These are phyloP conservation scores for Lumnitzera racemosa DNA, from an alignment of 345 rosid genomes.

Conservation along the genomic window DNA sequence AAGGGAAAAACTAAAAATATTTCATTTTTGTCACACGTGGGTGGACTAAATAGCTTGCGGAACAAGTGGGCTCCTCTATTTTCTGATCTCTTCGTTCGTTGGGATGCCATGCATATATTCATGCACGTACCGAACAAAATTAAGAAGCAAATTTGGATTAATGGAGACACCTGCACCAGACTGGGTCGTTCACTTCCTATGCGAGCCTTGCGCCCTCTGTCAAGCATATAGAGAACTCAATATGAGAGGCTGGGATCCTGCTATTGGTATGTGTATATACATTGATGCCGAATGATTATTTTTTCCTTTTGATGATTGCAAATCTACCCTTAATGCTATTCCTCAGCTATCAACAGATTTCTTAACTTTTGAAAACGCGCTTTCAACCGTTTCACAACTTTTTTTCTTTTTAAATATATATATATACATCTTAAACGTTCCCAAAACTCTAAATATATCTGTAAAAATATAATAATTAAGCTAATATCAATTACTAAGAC, in stretches of 20 bases:
- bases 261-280: slow-evolving; percentile 31
- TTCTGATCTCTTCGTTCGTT: slow-evolving; percentile 17
- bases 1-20: neutral
- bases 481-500: too few species aligned
- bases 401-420: too few species aligned
- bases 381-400: too few species aligned
- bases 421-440: too few species aligned
- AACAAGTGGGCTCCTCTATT: slow-evolving; percentile 42
- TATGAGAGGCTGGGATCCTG: slow-evolving; percentile 52
- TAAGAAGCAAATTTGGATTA: slow-evolving; percentile 48
- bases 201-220: slow-evolving; percentile 68
- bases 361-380: too few species aligned
- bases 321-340: too few species aligned
- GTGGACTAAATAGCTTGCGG: slow-evolving; percentile 31
- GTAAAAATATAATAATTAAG: too few species aligned
- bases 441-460: too few species aligned
- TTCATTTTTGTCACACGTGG: too few species aligned
- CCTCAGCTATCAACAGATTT: too few species aligned
- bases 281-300: too few species aligned
- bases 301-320: too few species aligned
- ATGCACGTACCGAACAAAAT: slow-evolving; percentile 55
- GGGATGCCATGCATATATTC: slow-evolving; percentile 52
- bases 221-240: slow-evolving; percentile 70
- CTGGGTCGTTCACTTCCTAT: slow-evolving; percentile 51
- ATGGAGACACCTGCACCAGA: slow-evolving; percentile 58